Evolutionary conservation across 2,329 filamentous ascomycete species (phyloP).

Genomic region (Sporothrix globosa): DNA sequence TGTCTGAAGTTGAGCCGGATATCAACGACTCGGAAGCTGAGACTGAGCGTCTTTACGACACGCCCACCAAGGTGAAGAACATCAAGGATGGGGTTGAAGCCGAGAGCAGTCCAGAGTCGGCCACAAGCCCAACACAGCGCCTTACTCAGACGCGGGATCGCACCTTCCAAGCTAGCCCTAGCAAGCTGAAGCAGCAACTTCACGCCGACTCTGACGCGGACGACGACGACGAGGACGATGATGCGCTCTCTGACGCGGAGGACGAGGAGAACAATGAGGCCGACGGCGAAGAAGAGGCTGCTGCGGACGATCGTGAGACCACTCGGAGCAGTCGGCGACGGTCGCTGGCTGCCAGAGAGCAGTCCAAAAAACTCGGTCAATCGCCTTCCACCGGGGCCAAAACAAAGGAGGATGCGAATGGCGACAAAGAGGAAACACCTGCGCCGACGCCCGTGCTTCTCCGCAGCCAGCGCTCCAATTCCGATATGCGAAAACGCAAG

Average conservation of each 20-base stretch:
- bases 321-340: constrained; percentile 29
- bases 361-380: constrained; percentile 33
- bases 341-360: constrained; percentile 44
- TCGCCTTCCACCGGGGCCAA: constrained; percentile 28
- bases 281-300: constrained; percentile 38
- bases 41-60: constrained; percentile 88
- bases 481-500: constrained; percentile 55
- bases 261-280: constrained; percentile 44
- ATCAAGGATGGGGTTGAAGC: constrained; percentile 37
- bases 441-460: constrained; percentile 14
- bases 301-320: constrained; percentile 28
- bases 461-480: constrained; percentile 37
- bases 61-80: constrained; percentile 64
- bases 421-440: constrained; percentile 39
- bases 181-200: constrained; percentile 67
- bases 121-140: constrained; percentile 52
- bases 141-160: constrained; percentile 33
- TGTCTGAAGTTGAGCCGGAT: constrained; percentile 56
- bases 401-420: constrained; percentile 31
- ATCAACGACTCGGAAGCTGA: constrained; percentile 79
- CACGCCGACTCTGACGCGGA: constrained; percentile 49
- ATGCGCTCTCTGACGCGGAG: constrained; percentile 45
- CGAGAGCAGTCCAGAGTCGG: constrained; percentile 56
- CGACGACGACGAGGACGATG: constrained; percentile 40
- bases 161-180: constrained; percentile 59